Base-by-base conservation (phyloP, 2,329 filamentous ascomycete species). In the Fusarium sp. region DNA sequence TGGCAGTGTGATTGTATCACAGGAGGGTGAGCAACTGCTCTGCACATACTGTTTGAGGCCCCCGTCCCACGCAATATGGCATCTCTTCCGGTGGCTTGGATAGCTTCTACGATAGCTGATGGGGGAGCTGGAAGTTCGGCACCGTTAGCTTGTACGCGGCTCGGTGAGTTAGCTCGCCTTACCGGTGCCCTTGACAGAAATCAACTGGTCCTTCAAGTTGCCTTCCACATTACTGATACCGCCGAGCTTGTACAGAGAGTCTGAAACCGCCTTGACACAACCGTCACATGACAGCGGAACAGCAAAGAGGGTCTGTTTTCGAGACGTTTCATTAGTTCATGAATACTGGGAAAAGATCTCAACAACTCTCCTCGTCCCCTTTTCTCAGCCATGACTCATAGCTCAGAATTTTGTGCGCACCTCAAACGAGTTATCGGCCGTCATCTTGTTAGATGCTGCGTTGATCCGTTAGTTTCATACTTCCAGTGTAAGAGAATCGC, bases 11-110 rank as follows among this genome's bases (percentile, higher is more conserved):
- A 58, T 31, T 41, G 24, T 39, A 58, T 28, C 18, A 31, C n/a
- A 56, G 36, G 35, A 56, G 31, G 45, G 28, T 64, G 57, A 61
- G 42, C 39, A 66, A 63, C 22, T 35, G 17, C 75, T 66, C 60
- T 70, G 47, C 70, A 89, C 91, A 79, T 87, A 95, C 94, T 94
- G 84, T 98, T 92, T 80, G 94, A 92, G 77, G 88, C 89, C 73
- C 96, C 96, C 68, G 93, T 95, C 63, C 96, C 96, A 76, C 96
- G 92, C 66, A 99, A 85, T 79, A 99, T 98, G 51, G 96, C 96
- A 89, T 98, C 96, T 79, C 95, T 91, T 59, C 96, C 96, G 15
- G 95, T 98, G 49, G 89, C 87, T 85, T 98, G 93, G 73, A 98
- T 97, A 13, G 96, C 93, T 72, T 91, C 87, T 36, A 98, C 95